Evolutionary conservation across 1,139 yeast species (phyloP).

Genomic region (Sugiyamaella novakii): DNA sequence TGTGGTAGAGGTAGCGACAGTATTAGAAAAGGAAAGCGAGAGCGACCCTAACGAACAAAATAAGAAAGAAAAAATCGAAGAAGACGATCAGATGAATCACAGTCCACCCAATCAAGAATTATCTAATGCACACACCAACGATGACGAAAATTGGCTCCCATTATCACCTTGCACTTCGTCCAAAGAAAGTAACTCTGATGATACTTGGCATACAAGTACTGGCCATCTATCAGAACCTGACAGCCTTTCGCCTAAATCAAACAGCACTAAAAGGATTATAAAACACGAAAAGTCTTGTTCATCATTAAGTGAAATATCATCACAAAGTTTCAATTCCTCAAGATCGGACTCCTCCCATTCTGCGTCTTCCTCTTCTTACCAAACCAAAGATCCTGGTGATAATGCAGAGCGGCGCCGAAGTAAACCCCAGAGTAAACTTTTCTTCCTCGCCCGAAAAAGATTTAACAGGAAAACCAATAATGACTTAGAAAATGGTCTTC

Average conservation of each 20-base stretch:
- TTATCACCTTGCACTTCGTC: conserved; percentile 1
- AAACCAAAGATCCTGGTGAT: too few relatives aligned
- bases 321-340: not conserved
- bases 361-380: conserved; percentile 1
- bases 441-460: not conserved
- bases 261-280: too few relatives aligned
- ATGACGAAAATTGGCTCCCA: not conserved
- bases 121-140: not conserved
- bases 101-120: too few relatives aligned
- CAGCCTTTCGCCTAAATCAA: not conserved
- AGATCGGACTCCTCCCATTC: not conserved
- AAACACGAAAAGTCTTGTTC: too few relatives aligned
- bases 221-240: not conserved
- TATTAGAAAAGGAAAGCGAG: conserved; percentile 1
- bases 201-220: conserved; percentile 14
- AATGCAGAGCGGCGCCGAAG: too few relatives aligned
- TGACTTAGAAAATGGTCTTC: not conserved
- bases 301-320: not conserved
- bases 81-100: too few relatives aligned
- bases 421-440: not conserved
- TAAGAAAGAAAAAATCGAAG: too few relatives aligned
- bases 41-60: not conserved
- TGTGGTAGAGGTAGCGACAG: too few relatives aligned
- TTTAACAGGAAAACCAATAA: not conserved
- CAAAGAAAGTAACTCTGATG: conserved; percentile 5